These are phyloP conservation scores for Teunomyces tritomae DNA, from an alignment of 805 yeast genomes.

Conservation along the genomic window DNA sequence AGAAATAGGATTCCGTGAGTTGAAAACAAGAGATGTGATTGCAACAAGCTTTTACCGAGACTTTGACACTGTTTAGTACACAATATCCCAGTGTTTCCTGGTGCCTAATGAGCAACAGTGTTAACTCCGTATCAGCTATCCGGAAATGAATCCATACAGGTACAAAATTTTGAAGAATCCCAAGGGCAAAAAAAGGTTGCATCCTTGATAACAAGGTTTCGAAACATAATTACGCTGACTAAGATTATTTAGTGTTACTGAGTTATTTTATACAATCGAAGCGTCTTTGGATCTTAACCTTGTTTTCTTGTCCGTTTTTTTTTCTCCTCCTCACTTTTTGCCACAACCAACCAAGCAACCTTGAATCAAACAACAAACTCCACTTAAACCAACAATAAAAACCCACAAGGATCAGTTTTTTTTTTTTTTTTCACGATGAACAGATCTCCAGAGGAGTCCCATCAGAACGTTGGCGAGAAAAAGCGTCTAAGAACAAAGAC, in stretches of 20 bases:
- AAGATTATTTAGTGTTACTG: background rate
- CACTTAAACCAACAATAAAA: too few relatives aligned
- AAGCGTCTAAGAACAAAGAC: conserved; percentile 29
- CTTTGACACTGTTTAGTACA: too few relatives aligned
- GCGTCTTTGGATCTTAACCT: background rate
- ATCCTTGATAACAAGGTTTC: background rate
- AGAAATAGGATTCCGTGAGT: too few relatives aligned
- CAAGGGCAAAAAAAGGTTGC: background rate
- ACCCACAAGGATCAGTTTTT: too few relatives aligned
- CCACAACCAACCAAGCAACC: background rate
- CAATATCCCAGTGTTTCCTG: too few relatives aligned
- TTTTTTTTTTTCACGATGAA: background rate
- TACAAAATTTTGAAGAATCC: background rate
- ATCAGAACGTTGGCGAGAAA: background rate
- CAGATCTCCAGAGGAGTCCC: background rate
- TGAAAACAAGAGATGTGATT: too few relatives aligned
- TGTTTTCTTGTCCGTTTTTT: background rate
- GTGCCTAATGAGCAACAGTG: too few relatives aligned
- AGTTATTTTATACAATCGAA: background rate
- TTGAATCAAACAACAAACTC: background rate
- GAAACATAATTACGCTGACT: background rate
- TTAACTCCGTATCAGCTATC: too few relatives aligned
- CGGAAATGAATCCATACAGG: too few relatives aligned
- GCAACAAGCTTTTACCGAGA: too few relatives aligned
- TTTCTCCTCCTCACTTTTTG: background rate